Base-by-base conservation (phyloP, 2,329 filamentous ascomycete species). In the Fusarium azukiicola region DNA sequence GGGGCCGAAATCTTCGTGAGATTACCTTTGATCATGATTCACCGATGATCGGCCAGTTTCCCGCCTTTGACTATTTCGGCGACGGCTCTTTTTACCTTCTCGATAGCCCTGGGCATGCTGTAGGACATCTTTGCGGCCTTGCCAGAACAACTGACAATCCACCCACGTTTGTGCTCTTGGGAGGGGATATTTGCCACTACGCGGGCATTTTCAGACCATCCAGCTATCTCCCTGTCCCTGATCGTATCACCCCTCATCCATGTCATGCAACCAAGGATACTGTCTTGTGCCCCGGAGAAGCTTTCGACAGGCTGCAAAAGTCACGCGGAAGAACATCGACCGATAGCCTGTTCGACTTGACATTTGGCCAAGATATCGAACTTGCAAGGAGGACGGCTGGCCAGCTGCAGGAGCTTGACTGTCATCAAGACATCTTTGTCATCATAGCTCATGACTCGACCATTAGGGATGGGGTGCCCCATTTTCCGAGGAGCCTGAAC, bases 51-150 rank as follows among this genome's bases (percentile, higher is more conserved):
- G 87, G 87, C 1, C 72, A 79, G 2, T 88, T 87, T 71, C 83
- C 82, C 23, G 87, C 88, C 0, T 83, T 85, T 64, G 88, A 90
- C 80, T 88, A 87, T 75, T 89, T 89, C 72, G 86, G 84, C 14
- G 88, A 89, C 47, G 87, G 88, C 2, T 86, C 84, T 2, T 87
- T 89, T 68, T 89, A 88, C 71, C 76, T 90, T 4, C 79, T 90
- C 1, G 87, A 90, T 73, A 85, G 79, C 5, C 88, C 88, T 1
- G 88, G 88, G 2, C 88, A 89, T 74, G 83, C 86, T 6, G 74
- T 87, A 3, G 88, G 87, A 1, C 89, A 90, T 71, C 81, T 90
- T 0, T 88, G 85, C 58, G 89, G 83, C 3, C 77, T 90, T 7
- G 89, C 88, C 3, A 80, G 89, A 13, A 87, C 87, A 0, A 87